Evolutionary conservation across 2,329 filamentous ascomycete species (phyloP).

Genomic region (Balansia obtecta): DNA sequence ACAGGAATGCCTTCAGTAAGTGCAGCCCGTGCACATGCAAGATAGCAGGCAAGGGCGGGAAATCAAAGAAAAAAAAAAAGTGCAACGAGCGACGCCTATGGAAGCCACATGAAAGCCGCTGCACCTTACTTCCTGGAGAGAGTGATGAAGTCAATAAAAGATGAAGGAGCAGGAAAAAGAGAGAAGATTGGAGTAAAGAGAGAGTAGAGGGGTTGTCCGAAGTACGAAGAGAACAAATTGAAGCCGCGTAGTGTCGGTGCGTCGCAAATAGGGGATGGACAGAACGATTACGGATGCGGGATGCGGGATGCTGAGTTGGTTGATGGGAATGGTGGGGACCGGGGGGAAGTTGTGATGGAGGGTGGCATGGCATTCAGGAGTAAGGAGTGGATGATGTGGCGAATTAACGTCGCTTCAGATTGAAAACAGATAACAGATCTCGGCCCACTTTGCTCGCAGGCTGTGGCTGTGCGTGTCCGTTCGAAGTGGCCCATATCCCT

Average conservation of each 20-base stretch:
- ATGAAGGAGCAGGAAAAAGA: neutral
- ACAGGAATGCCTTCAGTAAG: too few species aligned
- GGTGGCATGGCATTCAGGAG: too few species aligned
- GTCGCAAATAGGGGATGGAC: neutral
- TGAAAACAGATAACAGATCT: too few species aligned
- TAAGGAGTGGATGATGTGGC: neutral
- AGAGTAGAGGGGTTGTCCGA: too few species aligned
- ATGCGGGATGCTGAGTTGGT: neutral
- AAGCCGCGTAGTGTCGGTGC: neutral
- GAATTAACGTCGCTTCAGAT: neutral
- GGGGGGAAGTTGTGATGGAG: neutral
- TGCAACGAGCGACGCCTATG: conserved; percentile 16
- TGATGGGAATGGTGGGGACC: neutral
- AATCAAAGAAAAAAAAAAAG: neutral
- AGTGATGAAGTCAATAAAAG: neutral
- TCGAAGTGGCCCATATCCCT: too few species aligned
- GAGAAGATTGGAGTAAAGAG: too few species aligned
- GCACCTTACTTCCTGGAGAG: neutral
- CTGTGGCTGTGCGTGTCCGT: too few species aligned
- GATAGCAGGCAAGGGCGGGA: neutral
- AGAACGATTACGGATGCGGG: neutral
- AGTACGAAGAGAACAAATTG: neutral
- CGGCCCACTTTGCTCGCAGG: too few species aligned
- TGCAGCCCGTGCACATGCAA: neutral
- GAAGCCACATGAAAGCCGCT: conserved; percentile 3